Percentiles rank a stretch among this genome's conserved stretches.
Evolutionary conservation across 768 basidiomycete species (phyloP).

Genomic region (Inosperma sp.): DNA sequence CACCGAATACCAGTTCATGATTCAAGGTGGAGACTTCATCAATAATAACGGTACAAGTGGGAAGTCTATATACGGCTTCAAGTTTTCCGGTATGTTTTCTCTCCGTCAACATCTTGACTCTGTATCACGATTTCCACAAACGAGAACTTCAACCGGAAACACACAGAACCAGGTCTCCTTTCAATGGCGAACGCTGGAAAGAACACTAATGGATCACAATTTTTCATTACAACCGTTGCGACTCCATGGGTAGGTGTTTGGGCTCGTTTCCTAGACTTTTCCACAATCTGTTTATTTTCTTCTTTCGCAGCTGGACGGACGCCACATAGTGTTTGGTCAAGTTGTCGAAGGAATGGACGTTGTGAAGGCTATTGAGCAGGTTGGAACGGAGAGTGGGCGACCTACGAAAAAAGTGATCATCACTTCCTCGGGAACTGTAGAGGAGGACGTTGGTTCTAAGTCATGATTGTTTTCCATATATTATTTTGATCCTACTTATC

Average conservation of each 20-base stretch:
- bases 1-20: neutral
- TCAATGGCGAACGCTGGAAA: constrained; percentile 80
- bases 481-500: too few species aligned
- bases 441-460: too few species aligned
- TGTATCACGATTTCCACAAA: constrained; percentile 38
- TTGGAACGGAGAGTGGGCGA: neutral
- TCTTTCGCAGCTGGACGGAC: neutral
- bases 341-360: too few species aligned
- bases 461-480: too few species aligned
- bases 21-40: too few species aligned
- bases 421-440: neutral
- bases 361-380: too few species aligned
- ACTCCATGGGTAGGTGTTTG: too few species aligned
- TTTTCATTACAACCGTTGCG: too few species aligned
- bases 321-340: neutral
- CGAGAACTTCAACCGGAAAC: constrained; percentile 80
- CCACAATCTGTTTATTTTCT: constrained; percentile 69
- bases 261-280: too few species aligned
- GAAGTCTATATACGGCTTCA: too few species aligned
- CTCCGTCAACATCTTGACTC: neutral
- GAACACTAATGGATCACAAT: too few species aligned
- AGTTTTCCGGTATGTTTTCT: neutral
- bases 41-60: too few species aligned
- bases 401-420: neutral
- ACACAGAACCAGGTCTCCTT: constrained; percentile 62